Percentiles rank a stretch among this genome's conserved stretches.
phyloP scores from a whole-genome alignment of 768 basidiomycete genomes.

The Cyclocybe cylindracea region DNA sequence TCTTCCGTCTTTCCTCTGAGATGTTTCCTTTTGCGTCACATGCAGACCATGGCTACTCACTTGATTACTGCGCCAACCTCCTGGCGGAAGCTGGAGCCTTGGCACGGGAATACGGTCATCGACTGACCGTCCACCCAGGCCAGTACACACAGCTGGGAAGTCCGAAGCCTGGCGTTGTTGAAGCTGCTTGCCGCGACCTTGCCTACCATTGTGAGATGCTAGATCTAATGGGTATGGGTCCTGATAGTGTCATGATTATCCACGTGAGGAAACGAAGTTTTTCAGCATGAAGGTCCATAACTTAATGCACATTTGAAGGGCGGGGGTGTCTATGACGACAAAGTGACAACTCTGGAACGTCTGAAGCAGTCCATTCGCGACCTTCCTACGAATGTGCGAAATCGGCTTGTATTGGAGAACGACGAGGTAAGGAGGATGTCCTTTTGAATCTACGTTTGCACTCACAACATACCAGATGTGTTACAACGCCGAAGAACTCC shows the following conservation, averaged over 20 bases:
- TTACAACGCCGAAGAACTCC: conserved; percentile 85
- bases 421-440: conserved; percentile 64
- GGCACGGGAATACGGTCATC: conserved; percentile 70
- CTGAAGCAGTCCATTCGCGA: conserved; percentile 70
- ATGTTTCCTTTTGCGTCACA: conserved; percentile 95
- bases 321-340: conserved; percentile 84
- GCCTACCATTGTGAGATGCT: conserved; percentile 88
- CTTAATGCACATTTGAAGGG: conserved; percentile 41
- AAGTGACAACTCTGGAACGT: conserved; percentile 64
- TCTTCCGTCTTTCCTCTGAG: conserved; percentile 86
- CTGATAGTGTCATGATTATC: conserved; percentile 88
- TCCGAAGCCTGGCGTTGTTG: conserved; percentile 72
- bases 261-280: conserved; percentile 49
- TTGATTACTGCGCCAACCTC: conserved; percentile 67
- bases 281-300: neutral
- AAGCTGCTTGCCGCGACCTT: conserved; percentile 77
- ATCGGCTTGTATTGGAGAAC: conserved; percentile 87
- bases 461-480: conserved; percentile 49
- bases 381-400: conserved; percentile 63
- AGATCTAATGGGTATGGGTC: conserved; percentile 77
- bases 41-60: conserved; percentile 72
- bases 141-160: conserved; percentile 85
- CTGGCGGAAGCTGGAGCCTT: conserved; percentile 61
- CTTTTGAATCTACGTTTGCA: neutral
- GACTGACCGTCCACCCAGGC: conserved; percentile 87